These are phyloP conservation scores for Globisporangium solare DNA, from an alignment of 352 stramenopile genomes.

Conservation along the genomic window DNA sequence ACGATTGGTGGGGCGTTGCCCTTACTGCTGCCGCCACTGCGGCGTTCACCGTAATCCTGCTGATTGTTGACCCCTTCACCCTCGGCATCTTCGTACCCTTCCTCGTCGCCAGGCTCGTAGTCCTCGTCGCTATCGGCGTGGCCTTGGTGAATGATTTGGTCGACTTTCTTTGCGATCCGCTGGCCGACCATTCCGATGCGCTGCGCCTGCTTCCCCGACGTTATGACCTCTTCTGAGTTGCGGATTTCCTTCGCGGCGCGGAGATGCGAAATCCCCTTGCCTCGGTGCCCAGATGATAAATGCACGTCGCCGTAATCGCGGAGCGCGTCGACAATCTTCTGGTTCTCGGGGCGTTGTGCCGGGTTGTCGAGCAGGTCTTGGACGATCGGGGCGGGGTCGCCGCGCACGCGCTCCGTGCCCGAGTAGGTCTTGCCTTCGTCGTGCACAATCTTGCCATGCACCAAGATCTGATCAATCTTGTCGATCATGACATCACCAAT, in stretches of 20 bases:
- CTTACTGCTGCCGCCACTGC: conserved; percentile 5
- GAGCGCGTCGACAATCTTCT: conserved; percentile 60
- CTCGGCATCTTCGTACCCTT: conserved; percentile 24
- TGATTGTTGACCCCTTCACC: conserved; percentile 9
- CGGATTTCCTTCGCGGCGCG: conserved; percentile 60
- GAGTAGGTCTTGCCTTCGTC: conserved; percentile 21
- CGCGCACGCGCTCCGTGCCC: conserved; percentile 30
- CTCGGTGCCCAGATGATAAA: conserved; percentile 51
- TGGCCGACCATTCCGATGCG: conserved; percentile 61
- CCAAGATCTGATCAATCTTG: conserved; percentile 77
- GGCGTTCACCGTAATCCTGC: too few relatives aligned
- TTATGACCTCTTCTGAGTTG: conserved; percentile 44
- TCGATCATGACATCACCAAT: conserved; percentile 68
- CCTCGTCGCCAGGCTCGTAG: conserved; percentile 57
- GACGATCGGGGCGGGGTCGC: conserved; percentile 64
- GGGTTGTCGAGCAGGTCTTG: conserved; percentile 54
- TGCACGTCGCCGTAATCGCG: conserved; percentile 72
- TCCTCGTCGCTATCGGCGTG: conserved; percentile 66
- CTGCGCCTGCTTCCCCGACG: conserved; percentile 40
- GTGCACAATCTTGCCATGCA: conserved; percentile 57
- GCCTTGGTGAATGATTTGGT: conserved; percentile 68
- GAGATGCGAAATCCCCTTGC: conserved; percentile 74
- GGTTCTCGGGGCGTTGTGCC: conserved; percentile 53
- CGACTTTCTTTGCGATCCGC: conserved; percentile 54
- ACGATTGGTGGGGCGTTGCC: conserved; percentile 38